Conservation (phyloP, 2,329 filamentous ascomycete species). For the Colletotrichum viniferum region DNA sequence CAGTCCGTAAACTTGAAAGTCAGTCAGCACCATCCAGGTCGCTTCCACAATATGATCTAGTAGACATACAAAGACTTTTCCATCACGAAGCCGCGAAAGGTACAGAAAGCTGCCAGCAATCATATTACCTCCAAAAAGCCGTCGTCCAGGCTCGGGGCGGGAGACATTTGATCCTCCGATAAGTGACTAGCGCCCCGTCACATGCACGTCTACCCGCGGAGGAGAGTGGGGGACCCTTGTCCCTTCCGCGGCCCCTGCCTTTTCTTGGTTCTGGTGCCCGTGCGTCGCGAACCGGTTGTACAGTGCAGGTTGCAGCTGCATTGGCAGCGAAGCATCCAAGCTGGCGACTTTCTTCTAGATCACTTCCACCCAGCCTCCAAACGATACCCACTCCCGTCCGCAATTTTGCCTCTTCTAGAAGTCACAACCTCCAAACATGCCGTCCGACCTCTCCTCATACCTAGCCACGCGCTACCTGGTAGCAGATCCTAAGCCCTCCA, state of each 20-base stretch:
- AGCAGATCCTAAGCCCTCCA: slow-evolving; percentile 58
- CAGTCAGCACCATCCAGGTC: not conserved
- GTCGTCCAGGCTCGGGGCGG: slow-evolving; percentile 3
- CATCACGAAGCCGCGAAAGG: not conserved
- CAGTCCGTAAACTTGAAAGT: not conserved
- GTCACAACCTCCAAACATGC: slow-evolving; percentile 41
- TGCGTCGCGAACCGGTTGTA: not conserved
- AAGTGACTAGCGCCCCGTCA: slow-evolving; percentile 22
- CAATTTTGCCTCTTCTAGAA: not conserved
- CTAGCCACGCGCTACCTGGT: slow-evolving; percentile 89
- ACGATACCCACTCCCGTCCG: not conserved
- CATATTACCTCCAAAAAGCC: not conserved
- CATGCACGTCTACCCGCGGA: slow-evolving; percentile 1
- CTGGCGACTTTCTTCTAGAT: not conserved
- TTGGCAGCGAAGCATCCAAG: not conserved
- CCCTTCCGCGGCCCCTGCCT: slow-evolving; percentile 1
- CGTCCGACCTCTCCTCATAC: slow-evolving; percentile 76
- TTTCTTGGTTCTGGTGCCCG: not conserved
- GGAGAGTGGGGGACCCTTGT: not conserved
- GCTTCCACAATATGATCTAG: not conserved
- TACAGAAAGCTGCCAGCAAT: not conserved
- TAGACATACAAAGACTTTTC: slow-evolving; percentile 11
- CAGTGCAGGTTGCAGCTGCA: not conserved
- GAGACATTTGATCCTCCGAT: slow-evolving; percentile 14
- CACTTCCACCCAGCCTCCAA: not conserved